Evolutionary conservation across 1,139 yeast genomes (phyloP).

Genomic region (Saccharomyces hybrid): DNA sequence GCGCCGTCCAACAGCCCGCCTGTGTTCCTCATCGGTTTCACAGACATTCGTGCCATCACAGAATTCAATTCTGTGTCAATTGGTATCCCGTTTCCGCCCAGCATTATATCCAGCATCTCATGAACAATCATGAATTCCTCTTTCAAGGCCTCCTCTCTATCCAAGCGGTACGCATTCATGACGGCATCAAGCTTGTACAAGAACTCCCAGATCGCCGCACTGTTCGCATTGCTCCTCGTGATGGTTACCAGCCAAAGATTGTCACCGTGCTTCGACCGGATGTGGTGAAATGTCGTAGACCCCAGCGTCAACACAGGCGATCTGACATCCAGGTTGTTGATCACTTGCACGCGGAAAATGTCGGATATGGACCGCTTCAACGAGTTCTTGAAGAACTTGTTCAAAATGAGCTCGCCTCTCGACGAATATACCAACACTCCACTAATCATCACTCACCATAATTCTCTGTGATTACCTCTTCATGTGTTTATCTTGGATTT

Average conservation of each 20-base stretch:
- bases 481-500: background rate
- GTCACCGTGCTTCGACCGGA: slow-evolving; percentile 43
- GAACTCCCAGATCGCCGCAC: slow-evolving; percentile 72
- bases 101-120: slow-evolving; percentile 64
- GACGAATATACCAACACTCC: slow-evolving; percentile 71
- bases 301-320: slow-evolving; percentile 89
- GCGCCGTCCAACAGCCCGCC: background rate
- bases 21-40: slow-evolving; percentile 16
- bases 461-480: slow-evolving; percentile 12
- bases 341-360: slow-evolving; percentile 84
- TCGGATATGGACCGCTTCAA: slow-evolving; percentile 71
- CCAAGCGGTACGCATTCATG: slow-evolving; percentile 20
- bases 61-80: slow-evolving; percentile 54
- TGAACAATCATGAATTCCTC: slow-evolving; percentile 61
- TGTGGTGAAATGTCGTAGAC: slow-evolving; percentile 82
- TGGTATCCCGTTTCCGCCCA: slow-evolving; percentile 78
- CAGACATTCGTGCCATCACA: slow-evolving; percentile 30
- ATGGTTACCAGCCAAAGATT: slow-evolving; percentile 79
- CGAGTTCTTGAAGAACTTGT: slow-evolving; percentile 65
- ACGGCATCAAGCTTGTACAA: slow-evolving; percentile 44
- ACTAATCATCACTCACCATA: slow-evolving; percentile 49
- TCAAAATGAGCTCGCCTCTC: slow-evolving; percentile 80
- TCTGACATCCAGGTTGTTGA: slow-evolving; percentile 51
- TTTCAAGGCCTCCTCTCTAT: slow-evolving; percentile 33
- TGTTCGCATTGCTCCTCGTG: slow-evolving; percentile 81